phyloP scores from a whole-genome alignment of 2,329 filamentous ascomycete species.

The Fusarium sambucinum region DNA sequence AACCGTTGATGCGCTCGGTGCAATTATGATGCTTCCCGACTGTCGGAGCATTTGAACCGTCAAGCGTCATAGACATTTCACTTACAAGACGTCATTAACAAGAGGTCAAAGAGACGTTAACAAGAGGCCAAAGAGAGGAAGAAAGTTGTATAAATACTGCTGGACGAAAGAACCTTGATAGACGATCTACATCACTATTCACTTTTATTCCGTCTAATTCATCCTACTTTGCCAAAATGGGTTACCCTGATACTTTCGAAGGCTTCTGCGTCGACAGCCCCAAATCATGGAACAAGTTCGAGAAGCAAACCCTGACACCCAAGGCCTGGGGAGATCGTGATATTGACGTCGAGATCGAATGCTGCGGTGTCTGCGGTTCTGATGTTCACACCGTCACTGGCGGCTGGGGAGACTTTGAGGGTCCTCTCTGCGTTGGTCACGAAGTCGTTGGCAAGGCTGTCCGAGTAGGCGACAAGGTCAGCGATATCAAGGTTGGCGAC shows the following conservation, averaged over 20 bases:
- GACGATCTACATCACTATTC: neutral
- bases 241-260: slow-evolving; percentile 60
- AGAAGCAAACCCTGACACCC: slow-evolving; percentile 60
- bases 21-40: slow-evolving; percentile 11
- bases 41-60: slow-evolving; percentile 4
- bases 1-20: neutral
- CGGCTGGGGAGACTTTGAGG: slow-evolving; percentile 59
- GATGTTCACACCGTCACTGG: slow-evolving; percentile 66
- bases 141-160: slow-evolving; percentile 26
- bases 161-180: slow-evolving; percentile 28
- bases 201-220: neutral
- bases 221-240: slow-evolving; percentile 49
- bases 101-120: neutral
- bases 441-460: slow-evolving; percentile 72
- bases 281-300: slow-evolving; percentile 58
- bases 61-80: slow-evolving; percentile 33
- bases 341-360: slow-evolving; percentile 73
- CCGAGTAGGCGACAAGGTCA: slow-evolving; percentile 63
- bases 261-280: slow-evolving; percentile 59
- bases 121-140: neutral
- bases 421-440: slow-evolving; percentile 70
- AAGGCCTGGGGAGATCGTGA: slow-evolving; percentile 75
- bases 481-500: slow-evolving; percentile 70
- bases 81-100: slow-evolving; percentile 24
- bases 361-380: slow-evolving; percentile 75